These are phyloP conservation scores for Arachis stenosperma DNA, from an alignment of 306 rosid species.

Conservation along the genomic window DNA sequence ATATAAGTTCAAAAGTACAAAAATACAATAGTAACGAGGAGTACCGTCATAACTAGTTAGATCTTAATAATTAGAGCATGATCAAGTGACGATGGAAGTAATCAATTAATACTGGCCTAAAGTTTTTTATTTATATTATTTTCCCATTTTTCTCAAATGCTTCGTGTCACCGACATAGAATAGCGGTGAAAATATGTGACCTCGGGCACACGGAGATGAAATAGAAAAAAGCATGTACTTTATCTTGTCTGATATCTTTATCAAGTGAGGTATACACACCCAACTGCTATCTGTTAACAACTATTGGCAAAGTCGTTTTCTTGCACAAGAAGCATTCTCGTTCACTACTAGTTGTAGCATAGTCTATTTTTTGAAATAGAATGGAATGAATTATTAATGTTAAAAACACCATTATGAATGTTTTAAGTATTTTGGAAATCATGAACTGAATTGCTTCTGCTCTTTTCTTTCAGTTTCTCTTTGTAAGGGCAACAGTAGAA, in stretches of 20 bases:
- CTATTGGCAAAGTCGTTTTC: neutral
- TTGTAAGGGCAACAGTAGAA: constrained; percentile 9
- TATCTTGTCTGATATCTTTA: neutral
- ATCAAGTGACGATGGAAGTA: too few species aligned
- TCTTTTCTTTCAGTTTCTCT: neutral
- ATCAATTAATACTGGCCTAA: too few species aligned
- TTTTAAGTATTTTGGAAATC: neutral
- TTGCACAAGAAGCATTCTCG: neutral
- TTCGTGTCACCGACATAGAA: neutral
- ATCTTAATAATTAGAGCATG: too few species aligned
- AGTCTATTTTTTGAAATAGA: neutral
- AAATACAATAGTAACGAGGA: neutral
- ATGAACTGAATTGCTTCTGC: neutral
- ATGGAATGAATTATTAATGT: neutral
- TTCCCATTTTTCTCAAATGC: neutral
- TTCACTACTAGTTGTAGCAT: neutral
- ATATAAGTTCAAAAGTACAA: too few species aligned
- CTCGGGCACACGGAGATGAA: neutral
- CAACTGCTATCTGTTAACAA: neutral
- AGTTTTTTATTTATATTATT: too few species aligned
- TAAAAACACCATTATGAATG: too few species aligned
- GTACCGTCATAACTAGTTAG: neutral
- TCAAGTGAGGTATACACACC: constrained; percentile 19
- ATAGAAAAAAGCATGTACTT: neutral
- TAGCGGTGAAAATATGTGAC: neutral